Base-by-base conservation (phyloP, 306 rosid species). In the Castanea sativa region DNA sequence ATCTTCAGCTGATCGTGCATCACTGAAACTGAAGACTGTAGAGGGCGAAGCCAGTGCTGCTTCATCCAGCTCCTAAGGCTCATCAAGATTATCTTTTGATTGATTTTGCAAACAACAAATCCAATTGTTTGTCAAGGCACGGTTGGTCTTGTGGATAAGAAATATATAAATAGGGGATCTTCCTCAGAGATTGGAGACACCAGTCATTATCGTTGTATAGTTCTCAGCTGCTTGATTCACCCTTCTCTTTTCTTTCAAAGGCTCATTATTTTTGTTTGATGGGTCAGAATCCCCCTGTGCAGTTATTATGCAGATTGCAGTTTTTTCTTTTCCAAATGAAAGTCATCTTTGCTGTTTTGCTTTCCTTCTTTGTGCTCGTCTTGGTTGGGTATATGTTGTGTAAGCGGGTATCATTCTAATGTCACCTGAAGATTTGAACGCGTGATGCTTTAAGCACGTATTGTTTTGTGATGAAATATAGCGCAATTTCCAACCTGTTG, bases 11-110 rank as follows among this genome's bases (percentile, higher is more conserved):
- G 85, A 85, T 57, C 55, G 63, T 59, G 85, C 85, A 57, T 72
- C 91, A 45, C 71, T 83, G 79, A 89, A 88, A 78, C 85, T 74
- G 90, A 88, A 90, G 89, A 84, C 74, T 29, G 85, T 89, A 33
- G 80, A 89, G 29, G 92, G 83, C 1, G 84, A 87, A 65, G 88
- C 93, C 45, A 78, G 92, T 20, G 76, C 89, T 67, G 76, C 90
- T 73, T 87, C 93, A 18, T 80, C 88, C 29, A 79, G 69, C 65
- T 86, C 85, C 43, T 29, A 68, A 41, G 82, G 75, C 65, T 78
- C 88, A 23, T 69, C 69, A 55, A 43, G 45, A 41, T 57, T 45
- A 38, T 53, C 69, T 69, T 69, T 51, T 83, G 86, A 89, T 87
- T 75, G 69, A 84, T 14, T 78, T 45, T 73, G 83, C 71, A 70